Evolutionary conservation across 371 early-diverging fungal genomes (phyloP), one percentile per base, ranked within the genome.

Genomic region (Batkoa obscura): DNA sequence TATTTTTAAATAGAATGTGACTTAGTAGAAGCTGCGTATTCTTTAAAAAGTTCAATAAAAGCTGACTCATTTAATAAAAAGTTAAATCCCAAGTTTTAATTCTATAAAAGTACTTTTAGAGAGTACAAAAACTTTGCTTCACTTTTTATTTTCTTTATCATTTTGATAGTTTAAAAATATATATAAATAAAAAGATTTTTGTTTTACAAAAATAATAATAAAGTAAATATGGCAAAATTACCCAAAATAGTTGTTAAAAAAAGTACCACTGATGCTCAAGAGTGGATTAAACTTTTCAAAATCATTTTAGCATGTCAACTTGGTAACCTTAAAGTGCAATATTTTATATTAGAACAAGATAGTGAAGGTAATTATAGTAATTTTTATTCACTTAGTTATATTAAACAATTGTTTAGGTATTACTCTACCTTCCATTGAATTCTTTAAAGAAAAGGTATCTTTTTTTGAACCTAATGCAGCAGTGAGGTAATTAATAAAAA

Each of bases 211-310:
- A 23, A 23, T 23, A 23, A 23, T 23, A 23, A 23, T 23, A 23
- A 23, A 23, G 23, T 23, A 23, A 23, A 23, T 23, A 53, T 53
- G 53, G 53, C 53, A 30, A 53, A 53, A 35, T 31, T 53, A 53
- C 6, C 35, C 8, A 53, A 53, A 15, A 13, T 53, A 17, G 6
- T 53, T 15, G 35, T 53, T 13, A 37, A n/a, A 5, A n/a, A 15
- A 15, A 15, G 53, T 53, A 17, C 10, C 9, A 36, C 41, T 13
- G 9, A 30, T 15, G 3, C 38, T 39, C 0, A 37, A 15, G 53
- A 12, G 17, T 53, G 35, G 35, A 15, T 53, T 30, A 35, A 53
- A 6, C 31, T 53, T 4, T 8, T 53, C 23, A 53, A 53, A 15
- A 15, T 53, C n/a, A 39, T 53, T 6, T 13, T 53, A 9, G 41